These are phyloP conservation scores for Gaillardinia entomophila DNA, from an alignment of 805 yeast genomes.

Conservation along the genomic window DNA sequence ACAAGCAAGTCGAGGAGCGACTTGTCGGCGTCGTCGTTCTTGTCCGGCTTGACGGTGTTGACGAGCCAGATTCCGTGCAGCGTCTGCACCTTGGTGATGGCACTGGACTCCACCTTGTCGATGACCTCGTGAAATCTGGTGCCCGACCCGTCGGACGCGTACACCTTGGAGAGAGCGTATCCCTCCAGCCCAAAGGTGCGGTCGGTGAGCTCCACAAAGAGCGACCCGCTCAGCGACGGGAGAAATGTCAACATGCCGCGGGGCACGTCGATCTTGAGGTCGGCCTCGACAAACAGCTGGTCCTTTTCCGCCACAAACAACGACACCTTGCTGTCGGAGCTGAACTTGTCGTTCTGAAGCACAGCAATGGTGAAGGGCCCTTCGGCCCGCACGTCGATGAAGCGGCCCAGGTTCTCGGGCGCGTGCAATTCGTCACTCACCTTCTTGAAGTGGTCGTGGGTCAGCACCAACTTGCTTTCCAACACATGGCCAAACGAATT, in stretches of 20 bases:
- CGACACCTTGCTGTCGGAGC: constrained; percentile 27
- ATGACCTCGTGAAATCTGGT: constrained; percentile 41
- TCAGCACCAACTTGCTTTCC: constrained; percentile 29
- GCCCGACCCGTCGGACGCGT: constrained; percentile 56
- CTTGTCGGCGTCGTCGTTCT: constrained; percentile 2
- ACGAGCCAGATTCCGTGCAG: constrained; percentile 62
- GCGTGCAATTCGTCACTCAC: constrained; percentile 13
- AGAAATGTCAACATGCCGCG: constrained; percentile 33
- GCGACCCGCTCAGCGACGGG: constrained; percentile 31
- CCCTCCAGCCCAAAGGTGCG: constrained; percentile 8
- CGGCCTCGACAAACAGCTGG: constrained; percentile 29
- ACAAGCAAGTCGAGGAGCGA: constrained; percentile 21
- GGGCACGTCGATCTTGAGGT: constrained; percentile 30
- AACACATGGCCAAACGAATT: constrained; percentile 39
- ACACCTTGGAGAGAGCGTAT: constrained; percentile 28
- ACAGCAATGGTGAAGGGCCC: constrained; percentile 37
- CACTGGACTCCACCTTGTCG: constrained; percentile 36
- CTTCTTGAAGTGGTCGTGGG: constrained; percentile 40
- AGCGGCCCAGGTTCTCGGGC: constrained; percentile 22
- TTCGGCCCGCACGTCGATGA: constrained; percentile 30
- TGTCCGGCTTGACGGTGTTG: constrained; percentile 22
- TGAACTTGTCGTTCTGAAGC: constrained; percentile 39
- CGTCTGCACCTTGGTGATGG: constrained; percentile 40
- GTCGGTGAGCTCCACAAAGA: constrained; percentile 23
- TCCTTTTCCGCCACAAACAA: constrained; percentile 47